Base-by-base conservation (phyloP, 495 filamentous ascomycete species). In the Xylaria scruposa region DNA sequence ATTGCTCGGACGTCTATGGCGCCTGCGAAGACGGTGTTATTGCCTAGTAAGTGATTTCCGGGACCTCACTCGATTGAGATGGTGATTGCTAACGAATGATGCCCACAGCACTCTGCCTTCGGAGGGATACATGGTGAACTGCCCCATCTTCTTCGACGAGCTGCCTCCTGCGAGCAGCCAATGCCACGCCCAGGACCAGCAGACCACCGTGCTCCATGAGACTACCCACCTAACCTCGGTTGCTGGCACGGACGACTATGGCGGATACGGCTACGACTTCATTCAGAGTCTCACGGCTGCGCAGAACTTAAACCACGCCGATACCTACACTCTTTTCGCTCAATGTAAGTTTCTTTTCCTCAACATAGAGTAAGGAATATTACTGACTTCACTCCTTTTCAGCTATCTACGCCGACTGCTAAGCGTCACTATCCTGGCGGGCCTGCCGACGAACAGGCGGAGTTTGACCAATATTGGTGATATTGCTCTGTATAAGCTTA, bases 241-340 rank as follows among this genome's bases (percentile, higher is more conserved):
- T 13, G 86, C 83, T 74, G 88, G 88, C 19, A 91, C 89, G 19
- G 77, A 86, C 5, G 90, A 91, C 75, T 78, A 81, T 62, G 68
- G 81, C 58, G 88, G 80, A 44, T 92, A 91, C 75, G 89, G 90
- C 36, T 91, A 90, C 77, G 36, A 60, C 26, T 87, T 87, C 44
- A 78, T 84, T 1, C 84, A 75, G 1, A 67, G 77, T 17, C 77
- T 91, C 33, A 80, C 74, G 7, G 79, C 80, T 0, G 67, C 74
- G 15, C 72, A 86, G 60, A 89, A 89, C 40, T 71, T 91, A 33
- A 74, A 80, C 68, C 91, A 92, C 74, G 90, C 90, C 24, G 90
- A 91, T 77, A 85, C 87, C 0, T 91, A 89, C 73, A 84, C 90
- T 0, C 78, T 91, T 31, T 91, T 88, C 76, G 85, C 89, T 31